Evolutionary conservation across 2,329 filamentous ascomycete species (phyloP), one percentile per base, ranked within the genome.

Genomic region (Penicillium sp.): DNA sequence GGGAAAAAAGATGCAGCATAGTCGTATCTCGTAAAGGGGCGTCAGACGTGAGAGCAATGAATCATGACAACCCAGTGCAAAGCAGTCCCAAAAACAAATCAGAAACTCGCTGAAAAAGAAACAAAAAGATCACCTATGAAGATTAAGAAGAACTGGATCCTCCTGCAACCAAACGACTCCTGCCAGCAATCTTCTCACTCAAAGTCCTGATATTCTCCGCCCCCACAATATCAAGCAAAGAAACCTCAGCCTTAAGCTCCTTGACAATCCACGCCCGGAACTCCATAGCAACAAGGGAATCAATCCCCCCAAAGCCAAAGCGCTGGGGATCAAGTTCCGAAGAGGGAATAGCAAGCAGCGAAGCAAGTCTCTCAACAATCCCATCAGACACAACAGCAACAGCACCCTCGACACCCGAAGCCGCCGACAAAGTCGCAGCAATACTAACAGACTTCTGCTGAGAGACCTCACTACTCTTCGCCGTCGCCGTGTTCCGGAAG

Each of bases 221-320:
- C 0, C 64, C 62, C 61, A 66, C 65, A 15, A 66, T 60, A 49
- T 66, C 64, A 41, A 66, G 27, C 46, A 66, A 50, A 7, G 64
- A 65, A 11, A 65, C 53, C 16, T 71, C 68, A 2, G 69, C 65
- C 33, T 60, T 60, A 16, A 70, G 52, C 25, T 69, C 65, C 27
- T 68, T 71, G 8, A 63, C 58, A 15, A 71, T 61, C 70, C 69
- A 72, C 1, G 60, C 69, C 16, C 64, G 60, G 40, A 72, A 71
- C 46, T 71, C 70, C 63, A 71, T 69, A 5, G 68, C 66, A 21
- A 71, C 63, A 13, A 71, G 61, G 3, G 67, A 70, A 36, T 71
- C 69, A 40, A 71, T 70, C 11, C 60, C 54, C 19, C 63, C 63
- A 33, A 64, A 64, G 2, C 64, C 60, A 21, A 70, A 65, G 11